phyloP scores from a whole-genome alignment of 306 rosid species.

The Trifolium pratense region DNA sequence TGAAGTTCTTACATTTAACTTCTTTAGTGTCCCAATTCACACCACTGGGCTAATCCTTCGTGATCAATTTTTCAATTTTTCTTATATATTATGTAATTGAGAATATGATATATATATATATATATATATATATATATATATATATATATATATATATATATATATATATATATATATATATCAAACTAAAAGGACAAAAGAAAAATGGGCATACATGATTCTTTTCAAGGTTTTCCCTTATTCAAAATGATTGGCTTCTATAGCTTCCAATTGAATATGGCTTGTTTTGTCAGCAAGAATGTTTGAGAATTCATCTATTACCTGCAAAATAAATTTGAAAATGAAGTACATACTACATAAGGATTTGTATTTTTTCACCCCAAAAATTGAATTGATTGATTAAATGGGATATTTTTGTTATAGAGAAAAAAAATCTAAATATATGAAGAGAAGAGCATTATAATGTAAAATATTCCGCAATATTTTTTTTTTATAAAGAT shows the following conservation, averaged over 20 bases:
- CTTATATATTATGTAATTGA: too few species aligned
- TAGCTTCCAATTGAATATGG: conserved; percentile 12
- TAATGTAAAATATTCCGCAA: too few species aligned
- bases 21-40: too few species aligned
- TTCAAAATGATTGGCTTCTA: conserved; percentile 29
- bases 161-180: too few species aligned
- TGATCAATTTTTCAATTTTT: too few species aligned
- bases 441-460: background rate
- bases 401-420: background rate
- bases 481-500: too few species aligned
- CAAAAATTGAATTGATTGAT: background rate
- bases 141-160: too few species aligned
- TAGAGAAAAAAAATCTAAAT: background rate
- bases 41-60: too few species aligned
- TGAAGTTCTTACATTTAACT: too few species aligned
- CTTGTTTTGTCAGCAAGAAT: background rate
- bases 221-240: conserved; percentile 26
- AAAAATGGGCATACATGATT: conserved; percentile 22
- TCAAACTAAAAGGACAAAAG: conserved; percentile 1
- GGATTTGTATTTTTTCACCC: background rate
- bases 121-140: too few species aligned
- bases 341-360: background rate
- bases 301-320: conserved; percentile 38
- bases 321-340: conserved; percentile 46
- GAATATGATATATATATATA: too few species aligned